Evolutionary conservation across 2,329 filamentous ascomycete species (phyloP), one percentile per base, ranked within the genome.

Genomic region (Drechmeria coniospora): DNA sequence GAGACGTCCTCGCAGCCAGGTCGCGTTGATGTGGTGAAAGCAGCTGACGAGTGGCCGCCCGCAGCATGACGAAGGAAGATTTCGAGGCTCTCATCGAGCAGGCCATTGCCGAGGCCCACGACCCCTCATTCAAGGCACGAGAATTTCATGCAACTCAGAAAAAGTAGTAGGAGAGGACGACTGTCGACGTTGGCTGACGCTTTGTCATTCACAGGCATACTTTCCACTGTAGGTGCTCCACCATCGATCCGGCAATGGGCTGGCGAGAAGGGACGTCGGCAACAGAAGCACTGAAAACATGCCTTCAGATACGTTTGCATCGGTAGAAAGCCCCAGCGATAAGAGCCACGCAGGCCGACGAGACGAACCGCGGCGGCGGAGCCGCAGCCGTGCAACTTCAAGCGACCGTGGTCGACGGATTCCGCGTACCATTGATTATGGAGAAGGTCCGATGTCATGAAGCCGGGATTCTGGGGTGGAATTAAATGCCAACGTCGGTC

Each of bases 241-340:
- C n/a, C n/a, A n/a, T n/a, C n/a, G n/a, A n/a, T n/a, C n/a, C n/a
- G n/a, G n/a, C n/a, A n/a, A n/a, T n/a, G n/a, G n/a, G n/a, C n/a
- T n/a, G n/a, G n/a, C n/a, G n/a, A n/a, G n/a, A n/a, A n/a, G n/a
- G n/a, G n/a, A n/a, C n/a, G n/a, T n/a, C n/a, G n/a, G n/a, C n/a
- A n/a, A n/a, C n/a, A n/a, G n/a, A n/a, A n/a, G n/a, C n/a, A n/a
- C n/a, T n/a, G n/a, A n/a, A n/a, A n/a, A n/a, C n/a, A n/a, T n/a
- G n/a, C n/a, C n/a, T n/a, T n/a, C 32, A 73, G 68, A 36, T 73
- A 75, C 43, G 64, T 75, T 21, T 74, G 67, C 36, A 73, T 75
- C 38, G 71, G 70, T 27, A 59, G 61, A 35, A 76, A 75, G 37
- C 63, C 65, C 31, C 37, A 32, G 26, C 35, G 37, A 32, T 44